These are phyloP conservation scores for Trichoderma afroharzianum DNA, from an alignment of 2,329 filamentous ascomycete species.

Conservation along the genomic window DNA sequence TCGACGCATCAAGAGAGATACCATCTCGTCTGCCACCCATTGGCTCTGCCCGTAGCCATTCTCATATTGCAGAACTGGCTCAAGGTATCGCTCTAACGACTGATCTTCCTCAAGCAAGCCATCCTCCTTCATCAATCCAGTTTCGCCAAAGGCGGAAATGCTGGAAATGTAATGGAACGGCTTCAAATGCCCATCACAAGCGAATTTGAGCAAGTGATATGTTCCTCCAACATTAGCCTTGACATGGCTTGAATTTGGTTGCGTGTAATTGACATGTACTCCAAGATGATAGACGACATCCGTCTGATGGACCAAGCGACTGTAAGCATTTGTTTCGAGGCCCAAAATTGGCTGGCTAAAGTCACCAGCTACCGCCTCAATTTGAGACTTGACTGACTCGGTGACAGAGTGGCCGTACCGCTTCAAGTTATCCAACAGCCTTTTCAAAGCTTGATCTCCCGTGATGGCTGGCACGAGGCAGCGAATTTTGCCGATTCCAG, in stretches of 20 bases:
- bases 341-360: background rate
- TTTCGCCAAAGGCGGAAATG: background rate
- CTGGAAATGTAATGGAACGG: background rate
- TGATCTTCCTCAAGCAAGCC: background rate
- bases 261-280: background rate
- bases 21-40: conserved; percentile 8
- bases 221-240: background rate
- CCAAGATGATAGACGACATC: background rate
- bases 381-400: background rate
- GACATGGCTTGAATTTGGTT: background rate
- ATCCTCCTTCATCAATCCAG: background rate
- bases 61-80: background rate
- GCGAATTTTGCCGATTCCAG: background rate
- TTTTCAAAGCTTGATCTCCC: background rate
- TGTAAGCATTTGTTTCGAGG: background rate
- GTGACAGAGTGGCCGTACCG: background rate
- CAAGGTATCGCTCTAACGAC: background rate
- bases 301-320: background rate
- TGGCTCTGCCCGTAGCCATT: conserved; percentile 6
- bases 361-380: background rate
- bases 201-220: background rate
- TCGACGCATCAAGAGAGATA: background rate
- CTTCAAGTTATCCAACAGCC: background rate
- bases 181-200: background rate
- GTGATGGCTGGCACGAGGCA: background rate